Evolutionary conservation across 805 yeast species (phyloP).

Genomic region (Tetrapisispora arboricola): DNA sequence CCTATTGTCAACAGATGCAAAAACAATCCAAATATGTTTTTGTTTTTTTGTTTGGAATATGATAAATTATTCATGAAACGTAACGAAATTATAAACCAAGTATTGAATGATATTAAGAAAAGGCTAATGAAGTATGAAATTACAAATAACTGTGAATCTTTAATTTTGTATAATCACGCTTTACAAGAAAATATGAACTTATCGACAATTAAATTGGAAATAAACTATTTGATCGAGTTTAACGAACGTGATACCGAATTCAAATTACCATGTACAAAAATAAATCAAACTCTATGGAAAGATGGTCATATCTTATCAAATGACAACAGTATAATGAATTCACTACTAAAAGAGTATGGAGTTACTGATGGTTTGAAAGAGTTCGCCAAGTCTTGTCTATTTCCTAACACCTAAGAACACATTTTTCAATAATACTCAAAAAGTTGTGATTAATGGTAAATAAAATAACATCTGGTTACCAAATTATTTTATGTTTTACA

Average conservation of each 20-base stretch:
- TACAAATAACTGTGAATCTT: neutral
- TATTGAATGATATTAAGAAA: neutral
- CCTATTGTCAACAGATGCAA: neutral
- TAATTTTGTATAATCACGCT: neutral
- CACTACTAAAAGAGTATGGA: constrained; percentile 19
- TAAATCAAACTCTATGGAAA: constrained; percentile 3
- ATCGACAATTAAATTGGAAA: constrained; percentile 1
- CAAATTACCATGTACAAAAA: constrained; percentile 5
- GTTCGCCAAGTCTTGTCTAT: constrained; percentile 9
- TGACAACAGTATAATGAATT: constrained; percentile 8
- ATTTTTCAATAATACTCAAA: too few species aligned
- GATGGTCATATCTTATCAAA: neutral
- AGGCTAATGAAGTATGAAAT: neutral
- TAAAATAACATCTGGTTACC: too few species aligned
- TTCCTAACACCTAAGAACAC: constrained; percentile 1
- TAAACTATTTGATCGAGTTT: neutral
- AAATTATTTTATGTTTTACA: too few species aligned
- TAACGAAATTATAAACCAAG: constrained; percentile 2
- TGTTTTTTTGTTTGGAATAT: constrained; percentile 19
- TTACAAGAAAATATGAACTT: neutral
- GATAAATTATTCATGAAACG: constrained; percentile 13
- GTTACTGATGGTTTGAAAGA: constrained; percentile 11
- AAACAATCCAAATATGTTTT: constrained; percentile 8
- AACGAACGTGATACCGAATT: neutral
- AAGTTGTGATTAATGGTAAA: too few species aligned